phyloP scores from a whole-genome alignment of 2,329 filamentous ascomycete genomes.

The Colletotrichum melonis region DNA sequence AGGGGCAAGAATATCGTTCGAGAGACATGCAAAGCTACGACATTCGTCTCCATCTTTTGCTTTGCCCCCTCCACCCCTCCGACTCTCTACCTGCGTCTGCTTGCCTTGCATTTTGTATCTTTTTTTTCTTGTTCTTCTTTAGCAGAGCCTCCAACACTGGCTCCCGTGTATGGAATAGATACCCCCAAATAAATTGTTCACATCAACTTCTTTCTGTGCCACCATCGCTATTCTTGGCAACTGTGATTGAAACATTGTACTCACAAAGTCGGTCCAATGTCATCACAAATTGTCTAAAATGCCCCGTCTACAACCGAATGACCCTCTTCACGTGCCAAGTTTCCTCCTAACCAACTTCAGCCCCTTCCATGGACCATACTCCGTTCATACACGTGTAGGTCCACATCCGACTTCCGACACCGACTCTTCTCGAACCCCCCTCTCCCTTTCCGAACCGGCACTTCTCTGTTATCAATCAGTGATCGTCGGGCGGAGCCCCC shows the following conservation, averaged over 20 bases:
- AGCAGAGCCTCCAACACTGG: background rate
- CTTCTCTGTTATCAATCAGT: conserved; percentile 3
- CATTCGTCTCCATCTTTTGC: background rate
- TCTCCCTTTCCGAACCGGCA: too few relatives aligned
- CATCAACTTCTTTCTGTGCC: background rate
- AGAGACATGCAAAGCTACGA: conserved; percentile 7
- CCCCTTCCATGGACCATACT: background rate
- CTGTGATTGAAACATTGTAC: background rate
- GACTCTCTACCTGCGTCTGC: background rate
- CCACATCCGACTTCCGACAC: conserved; percentile 4
- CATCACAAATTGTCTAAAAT: background rate
- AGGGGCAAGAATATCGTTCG: background rate
- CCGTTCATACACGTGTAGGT: background rate
- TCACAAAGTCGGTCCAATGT: background rate
- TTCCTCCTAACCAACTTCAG: background rate
- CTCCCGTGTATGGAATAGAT: conserved; percentile 15
- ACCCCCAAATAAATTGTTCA: conserved; percentile 14
- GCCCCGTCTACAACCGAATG: background rate
- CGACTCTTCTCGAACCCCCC: conserved; percentile 22
- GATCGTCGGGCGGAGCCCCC: background rate
- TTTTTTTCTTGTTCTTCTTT: conserved; percentile 3
- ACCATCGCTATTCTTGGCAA: background rate
- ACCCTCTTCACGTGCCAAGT: background rate
- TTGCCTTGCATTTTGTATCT: background rate
- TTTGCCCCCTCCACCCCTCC: background rate